These are phyloP conservation scores for Exobasidium rhododendri DNA, from an alignment of 1,284 basidiomycete species.

Conservation along the genomic window DNA sequence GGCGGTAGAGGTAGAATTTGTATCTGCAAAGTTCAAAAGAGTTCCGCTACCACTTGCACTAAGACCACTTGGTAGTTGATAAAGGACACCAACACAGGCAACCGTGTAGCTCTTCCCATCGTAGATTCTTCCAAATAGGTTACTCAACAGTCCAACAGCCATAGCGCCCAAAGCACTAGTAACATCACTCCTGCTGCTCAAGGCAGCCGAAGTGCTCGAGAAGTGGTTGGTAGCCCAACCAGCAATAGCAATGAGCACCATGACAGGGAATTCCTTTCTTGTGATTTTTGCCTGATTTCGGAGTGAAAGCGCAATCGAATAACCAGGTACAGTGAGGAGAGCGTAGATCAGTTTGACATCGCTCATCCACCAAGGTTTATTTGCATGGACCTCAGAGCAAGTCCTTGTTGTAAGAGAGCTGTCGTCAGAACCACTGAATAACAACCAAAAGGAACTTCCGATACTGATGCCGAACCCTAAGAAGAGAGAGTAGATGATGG, in stretches of 20 bases:
- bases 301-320: conserved; percentile 70
- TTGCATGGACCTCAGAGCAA: conserved; percentile 26
- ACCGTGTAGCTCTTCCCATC: conserved; percentile 74
- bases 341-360: conserved; percentile 35
- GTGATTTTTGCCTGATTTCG: conserved; percentile 68
- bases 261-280: conserved; percentile 66
- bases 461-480: conserved; percentile 43
- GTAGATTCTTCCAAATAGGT: conserved; percentile 77
- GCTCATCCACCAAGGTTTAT: conserved; percentile 58
- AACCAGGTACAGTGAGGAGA: conserved; percentile 77
- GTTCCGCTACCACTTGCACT: conserved; percentile 62
- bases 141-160: conserved; percentile 76
- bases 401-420: neutral
- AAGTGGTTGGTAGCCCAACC: conserved; percentile 63
- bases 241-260: conserved; percentile 69
- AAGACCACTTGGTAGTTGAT: conserved; percentile 83
- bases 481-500: conserved; percentile 67
- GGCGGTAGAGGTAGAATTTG: conserved; percentile 2
- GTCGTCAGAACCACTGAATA: conserved; percentile 26
- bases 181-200: conserved; percentile 37
- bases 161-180: conserved; percentile 64
- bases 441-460: conserved; percentile 44
- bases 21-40: conserved; percentile 67
- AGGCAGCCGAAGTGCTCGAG: conserved; percentile 25
- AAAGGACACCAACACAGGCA: conserved; percentile 65